phyloP scores from a whole-genome alignment of 2,329 filamentous ascomycete species.

The Phymatotrichopsis omnivora region DNA sequence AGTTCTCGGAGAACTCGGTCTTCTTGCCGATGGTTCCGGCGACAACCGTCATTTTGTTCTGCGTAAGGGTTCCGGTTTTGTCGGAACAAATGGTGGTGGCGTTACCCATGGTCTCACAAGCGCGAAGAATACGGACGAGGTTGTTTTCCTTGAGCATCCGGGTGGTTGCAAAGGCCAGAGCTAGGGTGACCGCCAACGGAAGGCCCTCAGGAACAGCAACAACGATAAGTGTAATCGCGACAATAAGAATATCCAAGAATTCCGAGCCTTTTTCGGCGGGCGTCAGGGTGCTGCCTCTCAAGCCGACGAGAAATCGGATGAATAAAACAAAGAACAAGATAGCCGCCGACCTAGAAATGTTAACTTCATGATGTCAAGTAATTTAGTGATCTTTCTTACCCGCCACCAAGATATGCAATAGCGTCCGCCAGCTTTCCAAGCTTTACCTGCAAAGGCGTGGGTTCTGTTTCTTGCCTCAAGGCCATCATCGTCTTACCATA shows the following conservation, averaged over 20 bases:
- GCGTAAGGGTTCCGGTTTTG: slow-evolving; percentile 65
- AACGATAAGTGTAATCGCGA: slow-evolving; percentile 38
- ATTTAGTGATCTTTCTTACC: slow-evolving; percentile 1
- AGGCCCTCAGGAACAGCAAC: slow-evolving; percentile 38
- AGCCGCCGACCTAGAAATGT: slow-evolving; percentile 31
- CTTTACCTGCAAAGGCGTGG: slow-evolving; percentile 47
- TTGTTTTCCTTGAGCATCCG: slow-evolving; percentile 61
- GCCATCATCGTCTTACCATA: slow-evolving; percentile 49
- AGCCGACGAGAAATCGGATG: slow-evolving; percentile 35
- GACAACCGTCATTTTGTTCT: slow-evolving; percentile 42
- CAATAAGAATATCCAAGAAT: slow-evolving; percentile 38
- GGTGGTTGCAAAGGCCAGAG: slow-evolving; percentile 56
- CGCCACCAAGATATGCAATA: slow-evolving; percentile 43
- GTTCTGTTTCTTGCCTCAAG: slow-evolving; percentile 44
- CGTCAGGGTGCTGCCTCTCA: slow-evolving; percentile 29
- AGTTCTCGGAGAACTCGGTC: slow-evolving; percentile 29
- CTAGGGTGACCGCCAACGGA: slow-evolving; percentile 54
- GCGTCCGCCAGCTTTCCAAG: slow-evolving; percentile 43
- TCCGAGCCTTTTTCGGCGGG: slow-evolving; percentile 33
- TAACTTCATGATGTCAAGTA: slow-evolving; percentile 6
- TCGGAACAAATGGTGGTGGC: slow-evolving; percentile 69
- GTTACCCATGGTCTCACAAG: slow-evolving; percentile 63
- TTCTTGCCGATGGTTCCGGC: slow-evolving; percentile 35
- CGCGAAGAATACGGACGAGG: slow-evolving; percentile 55
- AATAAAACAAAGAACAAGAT: slow-evolving; percentile 37